Base-by-base conservation (phyloP, 139 green algal genomes). In the Closterium sp. region DNA sequence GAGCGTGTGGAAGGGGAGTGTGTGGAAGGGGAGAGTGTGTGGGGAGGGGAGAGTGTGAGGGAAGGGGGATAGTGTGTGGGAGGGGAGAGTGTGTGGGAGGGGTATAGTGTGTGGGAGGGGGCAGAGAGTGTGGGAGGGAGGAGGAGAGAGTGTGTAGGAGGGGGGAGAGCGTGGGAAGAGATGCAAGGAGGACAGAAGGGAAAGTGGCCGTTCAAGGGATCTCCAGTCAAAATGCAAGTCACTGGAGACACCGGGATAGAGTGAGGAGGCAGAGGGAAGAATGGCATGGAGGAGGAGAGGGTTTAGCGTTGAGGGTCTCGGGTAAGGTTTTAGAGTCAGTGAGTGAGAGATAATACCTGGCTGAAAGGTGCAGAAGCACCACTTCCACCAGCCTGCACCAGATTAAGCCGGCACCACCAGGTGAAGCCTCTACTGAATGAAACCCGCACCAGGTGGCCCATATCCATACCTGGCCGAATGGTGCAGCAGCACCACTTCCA, bases 401-500 rank as follows among this genome's bases (percentile, higher is more conserved):
- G 55, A 28, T 76, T 28, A 16, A 76, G 6, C 36, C 36, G 4
- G 36, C 36, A 55, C n/a, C n/a, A n/a, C 4, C 36, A 55, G 36
- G 4, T 55, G 4, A 55, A 55, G 36, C 36, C 36, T 55, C 36
- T 12, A 55, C 6, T 30, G 25, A 4, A 86, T 86, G 31, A 3
- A 34, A 23, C 30, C 30, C 25, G 69, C 69, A 84, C 85, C 35
- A 89, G 4, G 19, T 35, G 30, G 4, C 25, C 3, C 43, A 89
- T 8, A 31, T 6, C 36, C 4, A 55, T 55, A 90, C 89, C 89
- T 85, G 43, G 35, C 31, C n/a, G 36, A 30, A 33, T 91, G 85
- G 66, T 92, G 90, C 2, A 92, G 55, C 34, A 92, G 12, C 35
- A 92, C 36, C 25, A 91, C 31, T 85, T 91, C 90, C 6, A 90